phyloP scores from a whole-genome alignment of 352 stramenopile genomes.

The Phytophthora foliorum region DNA sequence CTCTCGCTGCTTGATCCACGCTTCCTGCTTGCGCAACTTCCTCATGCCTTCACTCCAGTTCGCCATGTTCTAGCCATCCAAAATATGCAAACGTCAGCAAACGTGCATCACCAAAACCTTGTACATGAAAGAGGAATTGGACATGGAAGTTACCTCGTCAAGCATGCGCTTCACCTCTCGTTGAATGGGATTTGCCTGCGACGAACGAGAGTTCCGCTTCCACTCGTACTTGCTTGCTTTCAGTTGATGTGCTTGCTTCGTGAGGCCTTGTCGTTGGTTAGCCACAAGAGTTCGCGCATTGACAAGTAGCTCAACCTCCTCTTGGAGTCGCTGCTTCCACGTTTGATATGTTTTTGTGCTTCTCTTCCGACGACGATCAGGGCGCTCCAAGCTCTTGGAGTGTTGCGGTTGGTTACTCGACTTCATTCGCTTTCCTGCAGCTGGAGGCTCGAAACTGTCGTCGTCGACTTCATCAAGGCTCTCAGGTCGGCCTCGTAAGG shows the following conservation, averaged over 20 bases:
- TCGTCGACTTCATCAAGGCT: conserved; percentile 6
- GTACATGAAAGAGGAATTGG: background rate
- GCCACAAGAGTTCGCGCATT: conserved; percentile 54
- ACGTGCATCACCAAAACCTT: conserved; percentile 1
- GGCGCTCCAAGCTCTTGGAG: background rate
- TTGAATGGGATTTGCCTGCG: conserved; percentile 44
- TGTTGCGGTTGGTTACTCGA: conserved; percentile 13
- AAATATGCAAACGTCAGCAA: background rate
- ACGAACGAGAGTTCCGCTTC: conserved; percentile 42
- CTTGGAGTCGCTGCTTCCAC: conserved; percentile 58
- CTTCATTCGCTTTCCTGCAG: conserved; percentile 7
- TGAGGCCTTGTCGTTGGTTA: conserved; percentile 61
- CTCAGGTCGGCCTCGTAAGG: conserved; percentile 7
- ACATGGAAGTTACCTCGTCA: conserved; percentile 47
- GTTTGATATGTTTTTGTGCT: conserved; percentile 36
- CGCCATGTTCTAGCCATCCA: conserved; percentile 39
- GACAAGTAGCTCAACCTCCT: conserved; percentile 56
- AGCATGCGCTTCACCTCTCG: conserved; percentile 75
- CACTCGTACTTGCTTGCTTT: conserved; percentile 64
- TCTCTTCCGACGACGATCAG: conserved; percentile 12
- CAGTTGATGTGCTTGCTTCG: conserved; percentile 62
- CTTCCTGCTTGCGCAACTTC: conserved; percentile 59
- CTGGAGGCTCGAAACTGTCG: background rate
- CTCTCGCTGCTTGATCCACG: conserved; percentile 61
- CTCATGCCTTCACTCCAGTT: conserved; percentile 58